Evolutionary conservation across 2,329 filamentous ascomycete species (phyloP), one percentile per base, ranked within the genome.

Genomic region (Trichoderma cornu-damae): DNA sequence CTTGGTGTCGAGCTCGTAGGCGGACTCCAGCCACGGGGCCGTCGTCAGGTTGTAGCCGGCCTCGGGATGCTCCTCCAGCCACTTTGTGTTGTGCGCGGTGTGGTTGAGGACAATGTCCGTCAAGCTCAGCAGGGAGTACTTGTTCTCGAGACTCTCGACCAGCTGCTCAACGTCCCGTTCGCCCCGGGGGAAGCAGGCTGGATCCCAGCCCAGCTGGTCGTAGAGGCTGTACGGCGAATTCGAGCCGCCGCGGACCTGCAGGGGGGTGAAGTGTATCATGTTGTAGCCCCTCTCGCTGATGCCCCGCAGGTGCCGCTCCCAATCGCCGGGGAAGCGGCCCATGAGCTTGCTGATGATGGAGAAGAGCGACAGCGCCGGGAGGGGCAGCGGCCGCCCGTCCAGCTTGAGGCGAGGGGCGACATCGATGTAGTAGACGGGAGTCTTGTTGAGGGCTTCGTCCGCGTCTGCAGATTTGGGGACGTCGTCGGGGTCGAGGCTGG

Each of bases 71-170:
- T 95, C 88, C 68, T 95, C 81, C 9, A 99, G 81, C 94, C 94
- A 99, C 66, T 87, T 83, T 73, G 89, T 95, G 74, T 97, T 97
- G 76, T 96, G 84, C 6, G 94, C 93, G 3, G 94, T 99, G 75
- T 99, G 94, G 68, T 99, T 99, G 78, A 94, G 91, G 43, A 99
- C 95, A 61, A 99, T 93, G 70, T 99, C 94, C 1, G 93, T 96
- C 75, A 99, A 74, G 61, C 89, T 90, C 57, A 99, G 79, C 54
- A 99, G 77, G 2, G 89, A 89, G 71, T 95, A 86, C 52, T 96
- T 86, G 51, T 86, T 80, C 72, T 96, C 89, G 80, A 99, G 87
- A 68, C 83, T 91, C 42, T 83, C 73, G 16, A 96, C 84, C 78
- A 99, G 79, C 46, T 83, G 79, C 58, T 85, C 78, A 56, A 97